A percentile compares a stretch with the other conserved stretches of the same genome.
These are phyloP conservation scores for Populus hybrid DNA, from an alignment of 441 rosid genomes.

Conservation along the genomic window DNA sequence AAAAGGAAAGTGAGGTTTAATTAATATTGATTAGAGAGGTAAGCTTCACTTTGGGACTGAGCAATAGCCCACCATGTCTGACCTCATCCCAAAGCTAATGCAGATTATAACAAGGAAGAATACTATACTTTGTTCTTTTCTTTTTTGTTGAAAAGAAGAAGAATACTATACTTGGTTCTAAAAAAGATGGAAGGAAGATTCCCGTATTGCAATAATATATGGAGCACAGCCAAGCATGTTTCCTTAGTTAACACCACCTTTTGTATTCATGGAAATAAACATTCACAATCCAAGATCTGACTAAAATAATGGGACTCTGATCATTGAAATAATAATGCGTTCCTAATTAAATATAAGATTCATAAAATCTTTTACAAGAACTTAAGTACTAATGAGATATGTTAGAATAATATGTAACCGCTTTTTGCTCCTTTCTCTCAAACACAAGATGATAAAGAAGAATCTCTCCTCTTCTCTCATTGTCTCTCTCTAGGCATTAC, in stretches of 20 bases:
- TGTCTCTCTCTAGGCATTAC: not conserved
- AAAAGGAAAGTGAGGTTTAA: conserved; percentile 33
- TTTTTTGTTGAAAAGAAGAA: no score
- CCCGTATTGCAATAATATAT: not conserved
- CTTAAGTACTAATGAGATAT: conserved; percentile 19
- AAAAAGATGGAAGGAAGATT: not conserved
- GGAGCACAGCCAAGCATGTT: not conserved
- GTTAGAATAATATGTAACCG: conserved; percentile 35
- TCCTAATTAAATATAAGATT: not conserved
- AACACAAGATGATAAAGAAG: conserved; percentile 34
- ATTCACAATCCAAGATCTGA: not conserved
- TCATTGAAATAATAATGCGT: conserved; percentile 4
- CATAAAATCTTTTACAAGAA: not conserved
- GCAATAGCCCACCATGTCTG: not conserved
- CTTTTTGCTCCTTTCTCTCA: conserved; percentile 49
- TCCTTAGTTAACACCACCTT: not conserved
- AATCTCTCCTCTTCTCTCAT: conserved; percentile 9
- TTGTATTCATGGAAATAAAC: not conserved
- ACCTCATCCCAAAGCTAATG: not conserved
- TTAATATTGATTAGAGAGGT: not conserved
- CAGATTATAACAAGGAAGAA: not conserved
- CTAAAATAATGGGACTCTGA: conserved; percentile 11
- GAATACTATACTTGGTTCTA: no score
- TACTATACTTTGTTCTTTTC: no score
- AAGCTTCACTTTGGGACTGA: not conserved